Evolutionary conservation across 139 green algal species (phyloP).

Genomic region (Asterochloris sp.): DNA sequence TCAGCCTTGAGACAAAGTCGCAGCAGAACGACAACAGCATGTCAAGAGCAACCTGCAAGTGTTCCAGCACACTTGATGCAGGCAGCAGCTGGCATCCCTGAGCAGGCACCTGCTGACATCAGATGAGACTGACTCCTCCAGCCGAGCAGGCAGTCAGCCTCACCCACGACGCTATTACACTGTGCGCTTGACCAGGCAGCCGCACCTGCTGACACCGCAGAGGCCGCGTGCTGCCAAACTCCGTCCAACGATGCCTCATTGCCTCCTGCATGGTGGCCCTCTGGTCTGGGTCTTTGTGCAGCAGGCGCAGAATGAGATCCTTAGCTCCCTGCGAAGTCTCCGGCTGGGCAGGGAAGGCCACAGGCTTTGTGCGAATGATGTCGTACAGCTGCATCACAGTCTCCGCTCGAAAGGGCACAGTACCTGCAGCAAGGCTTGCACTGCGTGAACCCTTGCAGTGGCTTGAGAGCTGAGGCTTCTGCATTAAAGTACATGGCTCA

Average conservation of each 20-base stretch:
- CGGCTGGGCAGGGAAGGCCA: conserved; percentile 1
- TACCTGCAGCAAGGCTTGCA: background rate
- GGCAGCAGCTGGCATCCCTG: too few species aligned
- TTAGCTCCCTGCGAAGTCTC: conserved; percentile 17
- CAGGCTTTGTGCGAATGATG: conserved; percentile 6
- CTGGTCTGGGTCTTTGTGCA: conserved; percentile 55
- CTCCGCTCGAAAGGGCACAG: conserved; percentile 46
- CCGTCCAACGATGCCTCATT: conserved; percentile 50
- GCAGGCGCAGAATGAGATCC: conserved; percentile 52
- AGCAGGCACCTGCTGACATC: too few species aligned
- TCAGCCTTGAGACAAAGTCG: too few species aligned
- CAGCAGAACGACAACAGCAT: too few species aligned
- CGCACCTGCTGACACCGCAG: conserved; percentile 18
- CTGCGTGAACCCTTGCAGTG: too few species aligned
- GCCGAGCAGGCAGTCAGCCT: background rate
- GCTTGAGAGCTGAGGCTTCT: background rate
- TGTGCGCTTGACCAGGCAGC: background rate
- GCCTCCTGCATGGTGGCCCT: conserved; percentile 37
- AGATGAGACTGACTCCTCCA: background rate
- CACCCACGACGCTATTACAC: too few species aligned
- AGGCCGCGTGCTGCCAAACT: conserved; percentile 3
- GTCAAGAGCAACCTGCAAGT: too few species aligned
- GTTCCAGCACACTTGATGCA: too few species aligned
- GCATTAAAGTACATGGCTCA: background rate
- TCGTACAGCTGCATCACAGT: conserved; percentile 35